Evolutionary conservation across 83 land plant genomes (phyloP), one percentile per base, ranked within the genome.

Genomic region (Larix sibirica): DNA sequence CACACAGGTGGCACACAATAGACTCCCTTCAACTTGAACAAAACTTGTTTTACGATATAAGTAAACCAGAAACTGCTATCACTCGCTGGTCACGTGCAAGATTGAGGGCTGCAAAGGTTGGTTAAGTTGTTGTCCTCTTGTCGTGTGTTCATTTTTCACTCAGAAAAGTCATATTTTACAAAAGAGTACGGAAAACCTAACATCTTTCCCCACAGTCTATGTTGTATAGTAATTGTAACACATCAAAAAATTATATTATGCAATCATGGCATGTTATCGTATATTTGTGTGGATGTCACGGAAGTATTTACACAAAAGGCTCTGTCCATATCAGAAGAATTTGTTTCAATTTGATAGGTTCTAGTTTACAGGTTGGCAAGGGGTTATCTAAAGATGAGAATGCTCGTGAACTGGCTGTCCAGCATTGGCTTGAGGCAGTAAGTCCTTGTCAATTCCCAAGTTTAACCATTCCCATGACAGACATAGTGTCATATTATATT

Each of bases 361-460:
- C 65, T 73, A 13, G 24, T 79, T 56, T 78, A 24, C 83, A 95
- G 99, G 98, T 97, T 78, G 99, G 99, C 17, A 94, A 91, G 82
- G 99, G 99, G 6, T 85, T 95, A 74, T 97, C 98, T 4, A 95
- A 96, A 89, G 94, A 96, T 91, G 90, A 85, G 33, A 96, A 90
- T 73, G 99, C 99, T 44, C 92, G 83, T 42, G 95, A 98, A 74
- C 94, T 98, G 68, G 99, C 99, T 73, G 82, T 96, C 61, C 99
- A 96, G 81, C 99, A 98, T 71, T 98, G 99, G 99, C 99, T 98
- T 58, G 99, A 98, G 83, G 99, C 99, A 44, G 99, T 98, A 86
- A 86, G 98, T 87, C 3, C 66, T 66, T 56, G 8, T 93, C 95
- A 70, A 28, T 23, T 74, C 47, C 28, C 56, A 50, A 21, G 9